Evolutionary conservation across 805 yeast genomes (phyloP), one percentile per base, ranked within the genome.

Genomic region (Yarrowia yakushimensis): DNA sequence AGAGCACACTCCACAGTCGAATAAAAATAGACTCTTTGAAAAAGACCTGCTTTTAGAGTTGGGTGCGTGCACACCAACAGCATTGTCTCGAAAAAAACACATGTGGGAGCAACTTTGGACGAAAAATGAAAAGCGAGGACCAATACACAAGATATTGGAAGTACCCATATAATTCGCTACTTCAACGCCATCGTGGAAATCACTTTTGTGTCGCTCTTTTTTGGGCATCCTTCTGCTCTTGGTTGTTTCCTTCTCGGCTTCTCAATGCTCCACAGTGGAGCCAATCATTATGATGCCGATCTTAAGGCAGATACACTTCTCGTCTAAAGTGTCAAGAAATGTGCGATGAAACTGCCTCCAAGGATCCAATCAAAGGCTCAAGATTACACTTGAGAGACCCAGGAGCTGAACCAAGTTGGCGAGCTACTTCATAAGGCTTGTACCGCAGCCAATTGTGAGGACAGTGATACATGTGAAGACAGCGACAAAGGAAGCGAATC

Each of bases 391-490:
- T n/a, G n/a, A n/a, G n/a, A 80, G 73, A 34, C 88, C 91, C 36
- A 87, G 74, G 67, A 79, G 82, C 65, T 85, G 88, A 75, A 39
- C 83, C 83, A n/a, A 85, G 84, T 71, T 90, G 78, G 67, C 88
- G 77, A 42, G 81, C 77, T 63, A 84, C 77, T 73, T 86, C 88
- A 60, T 76, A 76, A 55, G 83, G 77, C 67, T 78, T 77, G 71
- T 82, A 83, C 80, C 82, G 84, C 22, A 77, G 18, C 88, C 90
- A 66, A 70, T n/a, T n/a, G n/a, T 66, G 27, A 71, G 62, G 39
- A 70, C n/a, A n/a, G n/a, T n/a, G n/a, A n/a, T n/a, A n/a, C n/a
- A n/a, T n/a, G n/a, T n/a, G 70, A 85, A 84, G 0, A 82, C 81
- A 39, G 88, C 92, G 63, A 87, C 78, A 41, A 87, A 78, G 68